Base-by-base conservation (phyloP, 495 filamentous ascomycete genomes). In the Penicilliopsis zonata region DNA sequence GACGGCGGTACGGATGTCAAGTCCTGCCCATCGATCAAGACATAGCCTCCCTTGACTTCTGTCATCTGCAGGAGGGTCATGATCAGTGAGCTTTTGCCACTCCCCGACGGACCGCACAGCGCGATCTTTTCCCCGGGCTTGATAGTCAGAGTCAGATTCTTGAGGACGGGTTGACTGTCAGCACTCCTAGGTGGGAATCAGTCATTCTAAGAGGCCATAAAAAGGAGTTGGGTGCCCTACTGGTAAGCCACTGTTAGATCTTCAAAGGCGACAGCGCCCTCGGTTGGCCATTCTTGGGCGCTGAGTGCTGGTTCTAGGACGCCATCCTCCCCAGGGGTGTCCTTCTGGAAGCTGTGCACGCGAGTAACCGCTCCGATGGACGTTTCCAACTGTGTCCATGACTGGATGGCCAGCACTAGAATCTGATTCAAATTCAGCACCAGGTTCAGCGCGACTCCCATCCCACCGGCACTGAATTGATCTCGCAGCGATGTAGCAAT, bases 311-410 rank as follows among this genome's bases (percentile, higher is more conserved):
- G 52, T 38, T 73, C 68, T 2, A 40, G 41, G 2, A 52, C 53
- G 26, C 50, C 37, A 32, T 67, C 52, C 41, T 81, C 76, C 0
- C 55, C 52, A 1, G 57, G 41, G 9, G 71, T 65, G 14, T 57
- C 54, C 2, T 49, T 52, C 4, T 61, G 61, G 40, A 80, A 76
- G 3, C 53, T 50, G 36, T 69, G 74, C 33, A 82, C 59, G n/a
- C 76, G 60, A 5, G 66, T 50, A 6, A 78, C 61, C 13, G 70
- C 70, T 0, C 72, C 71, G 17, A 78, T 66, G 22, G 61, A 55
- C 3, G 69, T 74, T 30, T 74, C 72, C 18, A 76, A 50, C 33
- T 61, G 62, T 7, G 72, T 73, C 70, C 70, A 76, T 38, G 62
- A 67, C n/a, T 59, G 61, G 8, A 74, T 52, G 12, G 72, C 37